phyloP scores from a whole-genome alignment of 2,329 filamentous ascomycete species.

The Alternaria panax region DNA sequence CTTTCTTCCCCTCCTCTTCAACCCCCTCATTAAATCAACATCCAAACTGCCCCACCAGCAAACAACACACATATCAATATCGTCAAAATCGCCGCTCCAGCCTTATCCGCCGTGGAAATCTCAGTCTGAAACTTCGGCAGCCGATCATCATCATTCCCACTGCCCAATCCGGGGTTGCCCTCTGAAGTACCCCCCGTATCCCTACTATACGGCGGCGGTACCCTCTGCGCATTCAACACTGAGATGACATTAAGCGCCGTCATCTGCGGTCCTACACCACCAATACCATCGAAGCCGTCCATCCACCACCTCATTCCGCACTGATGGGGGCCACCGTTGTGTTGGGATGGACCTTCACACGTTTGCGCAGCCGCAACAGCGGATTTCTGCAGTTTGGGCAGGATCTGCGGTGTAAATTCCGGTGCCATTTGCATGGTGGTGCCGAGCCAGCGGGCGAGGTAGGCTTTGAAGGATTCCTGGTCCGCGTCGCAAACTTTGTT shows the following conservation, averaged over 20 bases:
- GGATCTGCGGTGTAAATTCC: slow-evolving; percentile 59
- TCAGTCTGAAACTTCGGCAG: slow-evolving; percentile 28
- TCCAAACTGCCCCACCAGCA: slow-evolving; percentile 4
- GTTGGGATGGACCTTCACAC: slow-evolving; percentile 58
- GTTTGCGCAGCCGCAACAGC: slow-evolving; percentile 63
- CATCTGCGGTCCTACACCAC: slow-evolving; percentile 66
- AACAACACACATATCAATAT: slow-evolving; percentile 32
- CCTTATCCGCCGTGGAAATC: slow-evolving; percentile 51
- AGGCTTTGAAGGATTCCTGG: slow-evolving; percentile 56
- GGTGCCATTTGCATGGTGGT: slow-evolving; percentile 65
- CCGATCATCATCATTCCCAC: slow-evolving; percentile 31
- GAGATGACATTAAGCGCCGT: slow-evolving; percentile 62
- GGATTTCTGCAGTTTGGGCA: slow-evolving; percentile 61
- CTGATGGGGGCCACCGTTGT: slow-evolving; percentile 36
- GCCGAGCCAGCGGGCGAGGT: slow-evolving; percentile 59
- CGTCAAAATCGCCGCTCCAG: slow-evolving; percentile 55
- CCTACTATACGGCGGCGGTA: slow-evolving; percentile 55
- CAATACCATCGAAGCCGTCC: slow-evolving; percentile 53
- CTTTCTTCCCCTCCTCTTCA: too few species aligned
- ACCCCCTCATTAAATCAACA: background rate
- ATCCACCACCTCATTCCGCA: slow-evolving; percentile 56
- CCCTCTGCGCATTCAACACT: slow-evolving; percentile 51
- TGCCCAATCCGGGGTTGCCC: slow-evolving; percentile 54
- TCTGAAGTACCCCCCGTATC: slow-evolving; percentile 59
- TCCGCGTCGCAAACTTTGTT: slow-evolving; percentile 53